A percentile compares a stretch with the other conserved stretches of the same genome.
These are phyloP conservation scores for Neurospora sp. DNA, from an alignment of 2,329 filamentous ascomycete species.

Conservation along the genomic window DNA sequence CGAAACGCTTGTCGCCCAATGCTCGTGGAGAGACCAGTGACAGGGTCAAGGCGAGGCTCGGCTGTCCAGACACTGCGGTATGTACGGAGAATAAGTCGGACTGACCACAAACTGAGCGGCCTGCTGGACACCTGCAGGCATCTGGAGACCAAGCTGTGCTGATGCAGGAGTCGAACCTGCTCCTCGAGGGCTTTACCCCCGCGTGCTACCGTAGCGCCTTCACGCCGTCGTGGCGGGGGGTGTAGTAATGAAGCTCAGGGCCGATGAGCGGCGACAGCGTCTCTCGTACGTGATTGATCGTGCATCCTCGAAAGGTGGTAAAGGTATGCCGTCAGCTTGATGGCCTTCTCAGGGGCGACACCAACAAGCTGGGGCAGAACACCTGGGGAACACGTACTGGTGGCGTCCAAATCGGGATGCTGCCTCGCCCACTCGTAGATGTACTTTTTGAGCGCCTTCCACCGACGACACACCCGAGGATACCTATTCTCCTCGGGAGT, in stretches of 20 bases:
- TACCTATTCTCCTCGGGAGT: conserved; percentile 41
- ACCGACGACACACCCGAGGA: conserved; percentile 41
- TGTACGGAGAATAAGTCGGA: background rate
- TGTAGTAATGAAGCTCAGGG: conserved; percentile 44
- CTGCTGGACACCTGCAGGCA: conserved; percentile 1
- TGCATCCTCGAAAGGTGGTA: too few species aligned
- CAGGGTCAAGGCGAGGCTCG: too few species aligned
- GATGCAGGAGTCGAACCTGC: too few species aligned
- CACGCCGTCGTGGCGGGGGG: conserved; percentile 39
- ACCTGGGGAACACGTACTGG: background rate
- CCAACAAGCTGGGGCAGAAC: background rate
- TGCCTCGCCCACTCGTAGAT: conserved; percentile 74
- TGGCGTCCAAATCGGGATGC: background rate
- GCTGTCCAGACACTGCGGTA: too few species aligned
- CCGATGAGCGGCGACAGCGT: conserved; percentile 22
- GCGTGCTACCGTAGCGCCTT: too few species aligned
- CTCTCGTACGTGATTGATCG: too few species aligned
- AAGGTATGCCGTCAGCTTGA: background rate
- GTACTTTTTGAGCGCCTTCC: conserved; percentile 75
- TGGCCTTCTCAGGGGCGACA: background rate
- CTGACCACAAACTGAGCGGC: conserved; percentile 1
- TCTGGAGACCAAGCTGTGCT: background rate
- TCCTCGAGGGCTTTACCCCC: too few species aligned
- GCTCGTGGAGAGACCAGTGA: background rate
- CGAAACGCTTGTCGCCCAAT: conserved; percentile 80